Percentiles rank a stretch among this genome's conserved stretches.
These are phyloP conservation scores for Candida smagusa DNA, from an alignment of 1,139 yeast species.

Conservation along the genomic window DNA sequence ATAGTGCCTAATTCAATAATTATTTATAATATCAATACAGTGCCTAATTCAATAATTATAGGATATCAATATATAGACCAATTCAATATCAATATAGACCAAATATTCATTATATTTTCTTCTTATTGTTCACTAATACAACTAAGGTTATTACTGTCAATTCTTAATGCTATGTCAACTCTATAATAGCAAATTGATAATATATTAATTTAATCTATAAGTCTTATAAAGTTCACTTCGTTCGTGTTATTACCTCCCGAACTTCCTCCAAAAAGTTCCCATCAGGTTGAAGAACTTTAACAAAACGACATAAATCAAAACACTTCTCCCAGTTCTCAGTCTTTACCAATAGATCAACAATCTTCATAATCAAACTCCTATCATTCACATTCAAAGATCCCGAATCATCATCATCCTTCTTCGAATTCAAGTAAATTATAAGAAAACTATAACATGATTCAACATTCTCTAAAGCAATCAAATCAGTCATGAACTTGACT, in stretches of 20 bases:
- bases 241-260: background rate
- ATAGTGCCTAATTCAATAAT: no score
- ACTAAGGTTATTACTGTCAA: no score
- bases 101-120: no score
- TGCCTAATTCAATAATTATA: no score
- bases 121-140: no score
- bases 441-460: conserved; percentile 43
- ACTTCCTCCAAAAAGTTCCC: conserved; percentile 4
- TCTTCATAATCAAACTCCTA: conserved; percentile 30
- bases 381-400: conserved; percentile 26
- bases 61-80: no score
- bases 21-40: no score
- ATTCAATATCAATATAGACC: no score
- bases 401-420: conserved; percentile 22
- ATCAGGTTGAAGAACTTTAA: conserved; percentile 39
- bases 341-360: conserved; percentile 31
- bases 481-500: conserved; percentile 34
- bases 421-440: conserved; percentile 41
- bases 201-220: no score
- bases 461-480: conserved; percentile 33
- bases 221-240: no score
- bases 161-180: no score
- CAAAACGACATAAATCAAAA: conserved; percentile 44
- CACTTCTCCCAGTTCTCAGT: conserved; percentile 44
- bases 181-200: no score